Percentiles rank a stretch among this genome's conserved stretches.
Evolutionary conservation across 192 early-diverging fungal species (phyloP).

Genomic region (Mycoemilia scoparia): DNA sequence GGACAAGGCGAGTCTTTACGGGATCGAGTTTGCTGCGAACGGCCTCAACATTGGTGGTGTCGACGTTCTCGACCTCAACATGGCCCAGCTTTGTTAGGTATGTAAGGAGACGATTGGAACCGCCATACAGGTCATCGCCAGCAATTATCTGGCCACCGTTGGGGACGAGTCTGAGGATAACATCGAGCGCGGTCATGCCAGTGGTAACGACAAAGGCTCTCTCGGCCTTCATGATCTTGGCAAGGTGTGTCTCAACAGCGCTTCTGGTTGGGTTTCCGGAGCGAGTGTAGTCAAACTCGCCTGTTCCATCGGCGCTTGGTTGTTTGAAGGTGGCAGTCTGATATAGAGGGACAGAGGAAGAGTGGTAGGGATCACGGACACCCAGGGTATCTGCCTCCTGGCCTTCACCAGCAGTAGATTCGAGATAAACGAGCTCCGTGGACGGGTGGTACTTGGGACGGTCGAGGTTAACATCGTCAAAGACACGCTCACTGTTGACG

Average conservation of each 20-base stretch:
- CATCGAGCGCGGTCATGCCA: conserved; percentile 91
- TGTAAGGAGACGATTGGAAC: conserved; percentile 83
- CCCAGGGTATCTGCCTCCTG: conserved; percentile 3
- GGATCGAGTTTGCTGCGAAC: conserved; percentile 48
- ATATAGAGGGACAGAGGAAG: conserved; percentile 89
- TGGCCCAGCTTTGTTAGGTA: conserved; percentile 61
- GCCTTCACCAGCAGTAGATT: conserved; percentile 39
- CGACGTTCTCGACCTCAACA: conserved; percentile 77
- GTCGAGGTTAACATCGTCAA: no score
- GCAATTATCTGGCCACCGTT: conserved; percentile 81
- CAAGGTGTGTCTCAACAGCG: conserved; percentile 79
- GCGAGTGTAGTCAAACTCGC: conserved; percentile 89
- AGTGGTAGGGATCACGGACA: conserved; percentile 69
- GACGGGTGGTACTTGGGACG: conserved; percentile 44
- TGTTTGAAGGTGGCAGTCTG: conserved; percentile 97
- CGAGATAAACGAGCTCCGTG: conserved; percentile 58
- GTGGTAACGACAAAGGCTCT: conserved; percentile 71
- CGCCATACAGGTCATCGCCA: conserved; percentile 93
- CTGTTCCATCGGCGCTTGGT: conserved; percentile 52
- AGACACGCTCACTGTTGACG: no score
- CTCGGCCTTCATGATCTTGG: conserved; percentile 82
- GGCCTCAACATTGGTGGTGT: conserved; percentile 53
- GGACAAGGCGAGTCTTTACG: conserved; percentile 61
- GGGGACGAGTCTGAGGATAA: conserved; percentile 72
- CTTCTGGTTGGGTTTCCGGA: conserved; percentile 96